phyloP scores from a whole-genome alignment of 108 stramenopile genomes.

The Poteriospumella lacustris region DNA sequence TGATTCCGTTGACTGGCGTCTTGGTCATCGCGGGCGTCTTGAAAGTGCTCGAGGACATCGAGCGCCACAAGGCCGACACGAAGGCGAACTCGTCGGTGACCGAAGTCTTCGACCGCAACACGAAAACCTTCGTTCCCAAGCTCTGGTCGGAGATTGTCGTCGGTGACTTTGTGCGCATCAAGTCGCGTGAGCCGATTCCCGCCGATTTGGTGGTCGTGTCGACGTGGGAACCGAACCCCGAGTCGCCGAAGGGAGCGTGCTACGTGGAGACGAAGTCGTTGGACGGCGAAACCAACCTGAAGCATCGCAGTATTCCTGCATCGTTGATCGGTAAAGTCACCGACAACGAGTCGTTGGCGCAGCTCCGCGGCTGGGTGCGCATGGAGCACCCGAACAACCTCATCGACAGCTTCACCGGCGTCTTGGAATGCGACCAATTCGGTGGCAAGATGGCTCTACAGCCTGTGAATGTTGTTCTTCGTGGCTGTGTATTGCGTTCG shows the following conservation, averaged over 20 bases:
- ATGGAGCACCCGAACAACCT: constrained; percentile 47
- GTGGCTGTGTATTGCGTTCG: constrained; percentile 50
- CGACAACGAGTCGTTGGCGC: not conserved
- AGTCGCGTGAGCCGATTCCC: constrained; percentile 42
- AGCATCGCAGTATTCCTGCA: constrained; percentile 40
- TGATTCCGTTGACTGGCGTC: constrained; percentile 26
- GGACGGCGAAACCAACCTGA: constrained; percentile 55
- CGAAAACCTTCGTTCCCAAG: not conserved
- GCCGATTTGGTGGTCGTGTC: constrained; percentile 47
- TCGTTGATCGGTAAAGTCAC: not conserved
- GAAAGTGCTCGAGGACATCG: constrained; percentile 26
- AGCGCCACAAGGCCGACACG: constrained; percentile 35
- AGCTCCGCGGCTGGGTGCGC: not conserved
- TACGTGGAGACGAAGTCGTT: constrained; percentile 54
- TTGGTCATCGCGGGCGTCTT: constrained; percentile 18
- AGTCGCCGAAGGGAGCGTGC: constrained; percentile 34
- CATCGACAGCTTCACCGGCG: constrained; percentile 43
- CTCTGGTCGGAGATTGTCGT: constrained; percentile 38
- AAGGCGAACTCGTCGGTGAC: constrained; percentile 33
- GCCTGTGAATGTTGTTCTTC: constrained; percentile 46
- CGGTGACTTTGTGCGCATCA: constrained; percentile 38
- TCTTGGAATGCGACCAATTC: not conserved
- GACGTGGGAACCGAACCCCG: constrained; percentile 34
- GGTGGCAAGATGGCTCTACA: not conserved
- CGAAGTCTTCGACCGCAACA: not conserved